These are phyloP conservation scores for Cryptosporidium bovis DNA, from an alignment of 169 alveolate species.

Conservation along the genomic window DNA sequence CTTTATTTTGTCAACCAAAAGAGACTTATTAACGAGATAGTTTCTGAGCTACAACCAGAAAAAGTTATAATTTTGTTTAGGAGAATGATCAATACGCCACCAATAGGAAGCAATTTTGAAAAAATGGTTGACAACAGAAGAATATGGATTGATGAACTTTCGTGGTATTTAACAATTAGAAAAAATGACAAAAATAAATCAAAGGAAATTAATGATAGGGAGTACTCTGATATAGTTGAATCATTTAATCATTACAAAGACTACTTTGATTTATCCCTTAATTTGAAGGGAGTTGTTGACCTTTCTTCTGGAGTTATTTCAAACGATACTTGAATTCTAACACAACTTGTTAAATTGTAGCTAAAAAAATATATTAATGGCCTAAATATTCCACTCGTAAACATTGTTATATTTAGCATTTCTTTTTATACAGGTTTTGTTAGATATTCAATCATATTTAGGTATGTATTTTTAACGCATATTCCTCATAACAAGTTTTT, in stretches of 20 bases:
- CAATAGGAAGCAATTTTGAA: constrained; percentile 33
- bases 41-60: neutral
- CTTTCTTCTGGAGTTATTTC: constrained; percentile 9
- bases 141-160: constrained; percentile 41
- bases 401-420: too few species aligned
- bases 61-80: neutral
- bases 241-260: neutral
- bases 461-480: too few species aligned
- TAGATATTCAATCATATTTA: too few species aligned
- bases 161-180: constrained; percentile 36
- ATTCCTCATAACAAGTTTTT: too few species aligned
- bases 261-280: constrained; percentile 16
- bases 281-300: constrained; percentile 31
- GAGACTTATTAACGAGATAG: constrained; percentile 7
- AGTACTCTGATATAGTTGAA: neutral
- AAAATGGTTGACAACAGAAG: constrained; percentile 37
- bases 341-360: too few species aligned
- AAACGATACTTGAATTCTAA: neutral
- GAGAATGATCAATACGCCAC: constrained; percentile 35
- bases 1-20: constrained; percentile 49
- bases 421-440: too few species aligned
- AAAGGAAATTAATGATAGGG: neutral
- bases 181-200: neutral
- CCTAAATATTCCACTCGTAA: too few species aligned
- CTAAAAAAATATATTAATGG: too few species aligned